Percentiles rank a stretch among this genome's conserved stretches.
Conservation (phyloP, 257 asterid species). For the Lycium barbarum region DNA sequence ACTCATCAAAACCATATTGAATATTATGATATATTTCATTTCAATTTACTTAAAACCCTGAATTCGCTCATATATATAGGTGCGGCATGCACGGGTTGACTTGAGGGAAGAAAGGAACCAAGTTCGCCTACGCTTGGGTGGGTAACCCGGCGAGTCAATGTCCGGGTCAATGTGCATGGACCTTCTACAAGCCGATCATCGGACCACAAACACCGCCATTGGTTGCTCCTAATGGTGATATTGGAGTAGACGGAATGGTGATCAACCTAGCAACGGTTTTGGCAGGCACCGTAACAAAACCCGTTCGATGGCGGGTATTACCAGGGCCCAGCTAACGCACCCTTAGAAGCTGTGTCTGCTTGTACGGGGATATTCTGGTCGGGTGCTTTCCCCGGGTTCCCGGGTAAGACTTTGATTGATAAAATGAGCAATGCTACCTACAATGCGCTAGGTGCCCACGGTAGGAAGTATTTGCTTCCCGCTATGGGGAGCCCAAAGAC, state of each 20-base stretch:
- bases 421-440: slow-evolving; percentile 52
- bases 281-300: slow-evolving; percentile 54
- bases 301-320: slow-evolving; percentile 59
- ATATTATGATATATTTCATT: no score
- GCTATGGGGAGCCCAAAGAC: slow-evolving; percentile 58
- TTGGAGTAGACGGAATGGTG: slow-evolving; percentile 57
- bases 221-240: slow-evolving; percentile 52
- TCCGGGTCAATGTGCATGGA: slow-evolving; percentile 64
- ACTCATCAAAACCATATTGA: no score
- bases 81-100: slow-evolving; percentile 57
- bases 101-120: slow-evolving; percentile 26
- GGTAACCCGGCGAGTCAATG: slow-evolving; percentile 56
- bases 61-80: neutral
- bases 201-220: slow-evolving; percentile 57
- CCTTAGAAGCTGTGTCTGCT: slow-evolving; percentile 59
- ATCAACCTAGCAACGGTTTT: slow-evolving; percentile 53
- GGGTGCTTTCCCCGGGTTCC: slow-evolving; percentile 56
- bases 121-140: slow-evolving; percentile 52
- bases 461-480: slow-evolving; percentile 52
- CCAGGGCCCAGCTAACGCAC: slow-evolving; percentile 51
- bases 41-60: neutral
- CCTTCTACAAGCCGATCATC: slow-evolving; percentile 50
- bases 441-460: slow-evolving; percentile 52
- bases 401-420: slow-evolving; percentile 54
- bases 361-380: slow-evolving; percentile 58